A percentile compares a stretch with the other conserved stretches of the same genome.
phyloP scores from a whole-genome alignment of 139 green algal species.

The Auxenochlorella pyrenoidosa region DNA sequence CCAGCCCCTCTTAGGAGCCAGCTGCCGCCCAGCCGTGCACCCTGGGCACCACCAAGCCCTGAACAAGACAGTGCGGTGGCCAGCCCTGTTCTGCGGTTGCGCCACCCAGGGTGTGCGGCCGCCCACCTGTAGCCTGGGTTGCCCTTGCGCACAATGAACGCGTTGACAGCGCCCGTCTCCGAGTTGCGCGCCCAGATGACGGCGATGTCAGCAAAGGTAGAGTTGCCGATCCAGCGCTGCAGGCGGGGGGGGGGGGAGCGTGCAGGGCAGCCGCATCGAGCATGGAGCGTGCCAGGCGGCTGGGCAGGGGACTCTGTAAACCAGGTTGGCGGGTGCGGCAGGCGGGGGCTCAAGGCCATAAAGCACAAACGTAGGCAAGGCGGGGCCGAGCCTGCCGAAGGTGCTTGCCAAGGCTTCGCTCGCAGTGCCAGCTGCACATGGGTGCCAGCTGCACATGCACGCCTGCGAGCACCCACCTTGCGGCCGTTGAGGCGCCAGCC shows the following conservation, averaged over 20 bases:
- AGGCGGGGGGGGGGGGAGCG: too few species aligned
- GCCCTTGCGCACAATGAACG: constrained; percentile 94
- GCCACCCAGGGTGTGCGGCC: too few species aligned
- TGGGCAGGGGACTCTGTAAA: not conserved
- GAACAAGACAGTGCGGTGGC: too few species aligned
- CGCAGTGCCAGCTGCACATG: too few species aligned
- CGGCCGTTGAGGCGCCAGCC: constrained; percentile 90
- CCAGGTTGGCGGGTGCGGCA: not conserved
- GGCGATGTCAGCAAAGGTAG: constrained; percentile 87
- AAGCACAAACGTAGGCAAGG: not conserved
- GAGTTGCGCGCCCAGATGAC: constrained; percentile 88
- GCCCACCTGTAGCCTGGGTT: constrained; percentile 75
- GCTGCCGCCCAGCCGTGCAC: too few species aligned
- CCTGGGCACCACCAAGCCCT: too few species aligned
- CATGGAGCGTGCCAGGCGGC: too few species aligned
- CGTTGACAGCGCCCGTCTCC: constrained; percentile 80
- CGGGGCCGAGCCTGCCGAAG: not conserved
- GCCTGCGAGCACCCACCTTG: constrained; percentile 63
- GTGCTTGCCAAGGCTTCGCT: not conserved
- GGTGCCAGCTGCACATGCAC: too few species aligned
- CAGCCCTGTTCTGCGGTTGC: too few species aligned
- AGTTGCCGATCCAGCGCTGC: constrained; percentile 93
- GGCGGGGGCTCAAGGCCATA: too few species aligned
- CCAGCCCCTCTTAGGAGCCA: not conserved
- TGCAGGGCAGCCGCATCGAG: too few species aligned